Percentiles rank a stretch among this genome's conserved stretches.
These are phyloP conservation scores for Vitis cinerea DNA, from an alignment of 164 flowering plant genomes.

Conservation along the genomic window DNA sequence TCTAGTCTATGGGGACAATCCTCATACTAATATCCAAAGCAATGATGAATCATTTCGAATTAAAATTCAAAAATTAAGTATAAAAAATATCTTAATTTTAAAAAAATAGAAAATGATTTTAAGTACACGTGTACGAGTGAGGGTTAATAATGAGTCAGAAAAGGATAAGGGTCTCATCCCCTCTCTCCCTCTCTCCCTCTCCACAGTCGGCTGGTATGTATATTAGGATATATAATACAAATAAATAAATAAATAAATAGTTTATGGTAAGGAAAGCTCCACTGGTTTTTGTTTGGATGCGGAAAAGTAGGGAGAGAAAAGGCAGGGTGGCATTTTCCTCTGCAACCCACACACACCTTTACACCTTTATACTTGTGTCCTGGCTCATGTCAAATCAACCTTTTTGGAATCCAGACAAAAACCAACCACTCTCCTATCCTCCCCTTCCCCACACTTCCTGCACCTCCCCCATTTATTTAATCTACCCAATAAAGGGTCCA, in stretches of 20 bases:
- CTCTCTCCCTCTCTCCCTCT: neutral
- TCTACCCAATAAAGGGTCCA: neutral
- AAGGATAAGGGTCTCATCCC: neutral
- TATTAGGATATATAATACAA: no score
- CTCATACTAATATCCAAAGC: no score
- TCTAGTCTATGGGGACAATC: no score
- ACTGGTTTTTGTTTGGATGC: constrained; percentile 23
- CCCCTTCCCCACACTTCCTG: constrained; percentile 1
- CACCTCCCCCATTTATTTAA: neutral
- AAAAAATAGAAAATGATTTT: no score
- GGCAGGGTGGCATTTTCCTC: constrained; percentile 15
- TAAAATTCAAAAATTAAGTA: no score
- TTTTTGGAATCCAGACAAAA: constrained; percentile 39
- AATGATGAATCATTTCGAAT: no score
- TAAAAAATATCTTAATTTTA: no score
- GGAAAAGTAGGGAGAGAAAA: constrained; percentile 11
- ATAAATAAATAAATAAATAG: no score
- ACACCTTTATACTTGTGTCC: constrained; percentile 25
- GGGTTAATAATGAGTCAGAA: neutral
- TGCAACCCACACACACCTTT: constrained; percentile 21
- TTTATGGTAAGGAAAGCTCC: constrained; percentile 8
- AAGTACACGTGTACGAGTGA: neutral
- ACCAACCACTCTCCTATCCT: constrained; percentile 22
- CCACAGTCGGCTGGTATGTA: no score
- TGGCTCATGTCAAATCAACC: constrained; percentile 31